These are phyloP conservation scores for Citrullus amarus DNA, from an alignment of 306 rosid species.

Conservation along the genomic window DNA sequence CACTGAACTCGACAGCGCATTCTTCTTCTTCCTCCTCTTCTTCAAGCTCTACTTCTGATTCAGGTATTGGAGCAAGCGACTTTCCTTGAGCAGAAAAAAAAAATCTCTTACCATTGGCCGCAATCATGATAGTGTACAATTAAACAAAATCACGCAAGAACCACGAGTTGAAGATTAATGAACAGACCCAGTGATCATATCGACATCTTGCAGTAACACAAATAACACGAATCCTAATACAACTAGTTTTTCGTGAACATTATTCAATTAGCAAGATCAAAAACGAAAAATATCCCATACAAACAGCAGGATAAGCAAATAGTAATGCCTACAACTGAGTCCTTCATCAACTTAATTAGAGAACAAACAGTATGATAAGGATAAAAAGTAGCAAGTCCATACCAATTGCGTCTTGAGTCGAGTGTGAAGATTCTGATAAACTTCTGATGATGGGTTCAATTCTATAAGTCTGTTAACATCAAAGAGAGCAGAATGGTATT, in stretches of 20 bases:
- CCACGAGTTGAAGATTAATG: not conserved
- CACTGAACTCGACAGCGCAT: constrained; percentile 13
- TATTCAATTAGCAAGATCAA: not conserved
- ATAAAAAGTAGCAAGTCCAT: constrained; percentile 16
- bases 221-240: not conserved
- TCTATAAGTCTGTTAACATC: constrained; percentile 82
- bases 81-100: constrained; percentile 63
- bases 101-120: constrained; percentile 29
- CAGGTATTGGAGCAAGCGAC: constrained; percentile 98
- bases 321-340: not conserved
- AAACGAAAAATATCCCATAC: not conserved
- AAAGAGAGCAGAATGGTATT: constrained; percentile 83
- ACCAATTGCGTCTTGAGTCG: constrained; percentile 88
- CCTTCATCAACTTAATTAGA: not conserved
- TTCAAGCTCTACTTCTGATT: constrained; percentile 77
- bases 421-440: constrained; percentile 81
- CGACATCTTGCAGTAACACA: not conserved
- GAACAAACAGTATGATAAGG: not conserved
- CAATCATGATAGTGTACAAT: not conserved
- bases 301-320: not conserved
- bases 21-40: constrained; percentile 53
- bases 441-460: constrained; percentile 81
- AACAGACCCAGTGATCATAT: not conserved
- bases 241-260: not conserved
- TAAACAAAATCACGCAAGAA: not conserved